phyloP scores from a whole-genome alignment of 2,329 filamentous ascomycete genomes.

The Emmonsiellopsis sp. region DNA sequence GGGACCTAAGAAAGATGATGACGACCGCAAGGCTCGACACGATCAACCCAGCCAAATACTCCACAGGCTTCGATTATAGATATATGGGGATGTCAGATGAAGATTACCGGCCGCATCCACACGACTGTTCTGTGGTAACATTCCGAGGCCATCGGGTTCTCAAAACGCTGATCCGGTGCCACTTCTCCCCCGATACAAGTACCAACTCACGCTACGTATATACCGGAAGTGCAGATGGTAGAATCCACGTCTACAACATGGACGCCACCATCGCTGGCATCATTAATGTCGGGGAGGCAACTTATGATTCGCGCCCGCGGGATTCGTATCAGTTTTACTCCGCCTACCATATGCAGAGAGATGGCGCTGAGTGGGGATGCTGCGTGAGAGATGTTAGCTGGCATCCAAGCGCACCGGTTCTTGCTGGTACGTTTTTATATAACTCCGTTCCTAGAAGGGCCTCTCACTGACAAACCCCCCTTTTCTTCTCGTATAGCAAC shows the following conservation, averaged over 20 bases:
- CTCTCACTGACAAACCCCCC: constrained; percentile 33
- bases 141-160: constrained; percentile 86
- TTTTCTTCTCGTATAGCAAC: constrained; percentile 52
- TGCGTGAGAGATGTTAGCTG: constrained; percentile 83
- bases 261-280: constrained; percentile 73
- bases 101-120: constrained; percentile 56
- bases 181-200: constrained; percentile 81
- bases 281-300: constrained; percentile 69
- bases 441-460: neutral
- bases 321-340: constrained; percentile 45
- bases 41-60: constrained; percentile 45
- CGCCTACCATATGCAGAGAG: constrained; percentile 45
- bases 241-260: constrained; percentile 86
- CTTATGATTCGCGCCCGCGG: constrained; percentile 51
- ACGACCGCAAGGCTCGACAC: constrained; percentile 51
- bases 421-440: constrained; percentile 49
- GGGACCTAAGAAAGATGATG: constrained; percentile 89
- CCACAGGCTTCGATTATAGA: constrained; percentile 56
- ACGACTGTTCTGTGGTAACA: constrained; percentile 88
- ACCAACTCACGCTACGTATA: constrained; percentile 91
- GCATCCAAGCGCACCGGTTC: constrained; percentile 75
- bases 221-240: constrained; percentile 80
- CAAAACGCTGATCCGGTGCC: constrained; percentile 84
- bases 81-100: constrained; percentile 47
- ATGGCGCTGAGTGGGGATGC: constrained; percentile 59